Conservation (phyloP, 1,284 basidiomycete species). For the Vanrija humicola region DNA sequence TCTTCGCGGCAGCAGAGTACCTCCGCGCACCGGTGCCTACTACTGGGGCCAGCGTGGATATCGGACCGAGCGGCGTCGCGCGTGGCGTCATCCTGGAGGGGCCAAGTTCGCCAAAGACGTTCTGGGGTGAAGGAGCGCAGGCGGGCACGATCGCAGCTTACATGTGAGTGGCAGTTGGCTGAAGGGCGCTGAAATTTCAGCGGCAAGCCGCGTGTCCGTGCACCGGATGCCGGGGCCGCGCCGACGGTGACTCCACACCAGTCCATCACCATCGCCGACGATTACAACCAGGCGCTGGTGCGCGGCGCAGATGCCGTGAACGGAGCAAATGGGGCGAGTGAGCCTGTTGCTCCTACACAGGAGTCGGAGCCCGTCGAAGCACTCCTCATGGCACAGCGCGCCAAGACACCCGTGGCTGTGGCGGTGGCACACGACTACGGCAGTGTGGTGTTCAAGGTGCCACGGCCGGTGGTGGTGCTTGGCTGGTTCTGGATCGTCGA, state of each 20-base stretch:
- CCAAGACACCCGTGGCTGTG: constrained; percentile 36
- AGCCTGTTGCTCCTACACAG: not conserved
- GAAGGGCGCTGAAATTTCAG: not conserved
- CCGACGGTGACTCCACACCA: no score
- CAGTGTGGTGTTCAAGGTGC: constrained; percentile 36
- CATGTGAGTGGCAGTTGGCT: constrained; percentile 23
- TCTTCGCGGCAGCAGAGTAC: constrained; percentile 32
- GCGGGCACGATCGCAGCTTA: constrained; percentile 33
- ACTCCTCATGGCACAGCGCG: constrained; percentile 36
- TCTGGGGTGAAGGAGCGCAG: constrained; percentile 28
- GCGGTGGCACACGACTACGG: constrained; percentile 37
- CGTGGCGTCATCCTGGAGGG: constrained; percentile 44
- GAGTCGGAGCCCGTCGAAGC: constrained; percentile 31
- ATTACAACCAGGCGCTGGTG: not conserved
- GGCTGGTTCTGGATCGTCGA: constrained; percentile 49
- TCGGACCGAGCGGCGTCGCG: constrained; percentile 37
- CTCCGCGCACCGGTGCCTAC: constrained; percentile 31
- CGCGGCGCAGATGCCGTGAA: not conserved
- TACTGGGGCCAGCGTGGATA: constrained; percentile 36
- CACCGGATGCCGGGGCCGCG: no score
- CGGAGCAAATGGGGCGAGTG: not conserved
- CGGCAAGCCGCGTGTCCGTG: no score
- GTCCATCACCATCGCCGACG: not conserved
- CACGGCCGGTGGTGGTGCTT: constrained; percentile 34
- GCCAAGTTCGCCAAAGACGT: constrained; percentile 16